phyloP scores from a whole-genome alignment of 1,284 basidiomycete species.

The Moesziomyces sp. region DNA sequence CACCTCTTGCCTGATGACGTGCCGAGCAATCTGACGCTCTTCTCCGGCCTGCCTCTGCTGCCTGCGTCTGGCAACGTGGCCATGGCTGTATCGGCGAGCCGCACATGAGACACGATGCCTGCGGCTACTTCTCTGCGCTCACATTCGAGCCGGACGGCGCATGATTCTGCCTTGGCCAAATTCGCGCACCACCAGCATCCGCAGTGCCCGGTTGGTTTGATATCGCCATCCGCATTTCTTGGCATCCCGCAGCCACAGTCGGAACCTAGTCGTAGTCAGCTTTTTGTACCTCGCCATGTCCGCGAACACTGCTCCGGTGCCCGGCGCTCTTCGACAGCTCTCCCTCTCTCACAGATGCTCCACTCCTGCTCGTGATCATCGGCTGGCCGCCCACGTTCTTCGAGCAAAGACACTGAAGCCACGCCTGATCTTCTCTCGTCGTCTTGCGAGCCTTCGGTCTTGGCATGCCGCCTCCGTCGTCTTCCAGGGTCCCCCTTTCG shows the following conservation, averaged over 20 bases:
- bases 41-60: not conserved
- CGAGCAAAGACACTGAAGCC: slow-evolving; percentile 1
- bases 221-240: slow-evolving; percentile 31
- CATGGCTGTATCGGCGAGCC: not conserved
- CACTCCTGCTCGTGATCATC: slow-evolving; percentile 24
- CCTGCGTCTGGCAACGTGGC: not conserved
- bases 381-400: not conserved
- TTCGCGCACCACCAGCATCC: not conserved
- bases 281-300: not conserved
- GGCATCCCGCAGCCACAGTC: slow-evolving; percentile 18
- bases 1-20: not conserved
- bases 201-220: slow-evolving; percentile 2
- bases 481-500: slow-evolving; percentile 5
- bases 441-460: slow-evolving; percentile 30
- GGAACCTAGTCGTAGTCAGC: not conserved
- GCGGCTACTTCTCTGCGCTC: not conserved
- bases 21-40: not conserved
- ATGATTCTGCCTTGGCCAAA: not conserved
- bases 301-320: not conserved
- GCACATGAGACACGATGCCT: not conserved
- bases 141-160: not conserved
- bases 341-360: not conserved
- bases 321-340: not conserved
- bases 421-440: slow-evolving; percentile 6
- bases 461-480: slow-evolving; percentile 15